Conservation (phyloP, 164 flowering plant genomes). For the Vitis labrusca region DNA sequence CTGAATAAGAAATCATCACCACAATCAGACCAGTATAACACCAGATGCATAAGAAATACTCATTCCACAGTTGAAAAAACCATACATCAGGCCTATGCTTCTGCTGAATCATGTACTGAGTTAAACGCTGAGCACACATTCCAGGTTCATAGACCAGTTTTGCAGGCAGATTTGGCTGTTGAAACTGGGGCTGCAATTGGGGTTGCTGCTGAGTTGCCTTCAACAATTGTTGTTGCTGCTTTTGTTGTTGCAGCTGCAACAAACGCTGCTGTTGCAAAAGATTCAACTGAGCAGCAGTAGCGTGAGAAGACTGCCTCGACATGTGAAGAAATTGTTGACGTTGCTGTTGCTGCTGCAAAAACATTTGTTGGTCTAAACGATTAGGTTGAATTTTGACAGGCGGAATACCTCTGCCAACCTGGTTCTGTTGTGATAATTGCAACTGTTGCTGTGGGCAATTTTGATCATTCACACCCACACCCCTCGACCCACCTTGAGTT, state of each 20-base stretch:
- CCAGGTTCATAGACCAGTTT: slow-evolving; percentile 90
- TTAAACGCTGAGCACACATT: slow-evolving; percentile 83
- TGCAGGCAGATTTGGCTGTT: slow-evolving; percentile 55
- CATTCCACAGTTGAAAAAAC: not conserved
- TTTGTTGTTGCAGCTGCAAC: slow-evolving; percentile 51
- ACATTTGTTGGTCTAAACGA: slow-evolving; percentile 68
- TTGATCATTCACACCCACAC: slow-evolving; percentile 75
- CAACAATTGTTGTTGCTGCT: slow-evolving; percentile 51
- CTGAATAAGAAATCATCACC: slow-evolving; percentile 33
- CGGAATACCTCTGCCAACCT: slow-evolving; percentile 49
- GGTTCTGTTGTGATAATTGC: slow-evolving; percentile 63
- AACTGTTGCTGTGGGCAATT: slow-evolving; percentile 59
- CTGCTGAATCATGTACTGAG: slow-evolving; percentile 86
- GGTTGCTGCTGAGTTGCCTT: slow-evolving; percentile 68
- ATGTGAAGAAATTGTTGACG: slow-evolving; percentile 56
- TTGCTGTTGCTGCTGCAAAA: slow-evolving; percentile 63
- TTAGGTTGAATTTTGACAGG: slow-evolving; percentile 82
- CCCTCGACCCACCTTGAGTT: slow-evolving; percentile 52
- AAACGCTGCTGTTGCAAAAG: slow-evolving; percentile 70
- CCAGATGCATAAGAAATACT: not conserved
- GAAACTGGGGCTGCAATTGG: slow-evolving; percentile 54
- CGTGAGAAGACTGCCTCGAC: slow-evolving; percentile 79
- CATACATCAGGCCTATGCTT: slow-evolving; percentile 89
- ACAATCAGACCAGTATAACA: slow-evolving; percentile 2
- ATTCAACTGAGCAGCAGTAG: slow-evolving; percentile 71